Conservation (phyloP, 148 eudicot genomes). For the Rhododendron molle region DNA sequence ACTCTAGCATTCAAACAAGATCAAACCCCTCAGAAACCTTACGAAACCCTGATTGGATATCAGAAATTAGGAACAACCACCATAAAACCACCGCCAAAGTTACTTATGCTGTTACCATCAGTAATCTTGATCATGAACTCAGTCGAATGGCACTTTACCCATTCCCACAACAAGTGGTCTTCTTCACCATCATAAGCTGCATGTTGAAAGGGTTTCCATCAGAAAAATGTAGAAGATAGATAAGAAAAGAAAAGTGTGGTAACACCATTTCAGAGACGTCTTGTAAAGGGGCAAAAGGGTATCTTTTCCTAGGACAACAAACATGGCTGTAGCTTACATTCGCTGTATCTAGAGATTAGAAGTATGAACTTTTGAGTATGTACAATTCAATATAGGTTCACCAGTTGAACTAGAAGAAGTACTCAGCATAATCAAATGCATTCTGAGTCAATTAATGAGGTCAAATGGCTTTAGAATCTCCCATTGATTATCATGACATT, state of each 20-base stretch:
- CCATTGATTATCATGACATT: background rate
- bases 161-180: background rate
- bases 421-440: background rate
- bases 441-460: background rate
- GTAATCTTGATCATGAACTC: background rate
- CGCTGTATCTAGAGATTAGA: background rate
- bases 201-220: background rate
- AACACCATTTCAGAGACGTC: background rate
- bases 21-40: background rate
- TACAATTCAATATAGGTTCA: background rate
- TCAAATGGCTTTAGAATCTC: background rate
- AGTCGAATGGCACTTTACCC: background rate
- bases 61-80: background rate
- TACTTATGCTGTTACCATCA: background rate
- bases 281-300: background rate
- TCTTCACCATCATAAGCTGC: background rate
- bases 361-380: background rate
- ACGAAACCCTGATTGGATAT: background rate
- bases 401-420: background rate
- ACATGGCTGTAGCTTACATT: background rate
- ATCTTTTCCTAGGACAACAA: background rate
- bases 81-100: background rate
- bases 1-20: background rate
- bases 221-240: background rate
- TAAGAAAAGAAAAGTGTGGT: background rate